A percentile compares a stretch with the other conserved stretches of the same genome.
Evolutionary conservation across 257 asterid genomes (phyloP).

Genomic region (Fraxinus pennsylvanica): DNA sequence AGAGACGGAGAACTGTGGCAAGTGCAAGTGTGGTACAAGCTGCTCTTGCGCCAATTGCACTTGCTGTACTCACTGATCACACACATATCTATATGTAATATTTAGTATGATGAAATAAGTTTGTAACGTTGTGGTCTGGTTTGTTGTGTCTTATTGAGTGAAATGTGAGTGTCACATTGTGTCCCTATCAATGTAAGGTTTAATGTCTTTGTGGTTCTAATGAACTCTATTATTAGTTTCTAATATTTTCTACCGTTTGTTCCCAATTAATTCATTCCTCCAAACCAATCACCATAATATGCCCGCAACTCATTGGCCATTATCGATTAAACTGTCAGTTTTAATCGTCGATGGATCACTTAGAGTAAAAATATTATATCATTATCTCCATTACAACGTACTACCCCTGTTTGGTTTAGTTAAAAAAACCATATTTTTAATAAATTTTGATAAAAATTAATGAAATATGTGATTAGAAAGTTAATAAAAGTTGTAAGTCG

Average conservation of each 20-base stretch:
- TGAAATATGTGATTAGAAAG: too few relatives aligned
- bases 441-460: too few relatives aligned
- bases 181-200: background rate
- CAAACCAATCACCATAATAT: too few relatives aligned
- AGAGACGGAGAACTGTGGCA: constrained; percentile 32
- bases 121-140: background rate
- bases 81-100: background rate
- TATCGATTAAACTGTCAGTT: too few relatives aligned
- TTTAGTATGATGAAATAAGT: background rate
- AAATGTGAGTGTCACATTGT: background rate
- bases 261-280: background rate
- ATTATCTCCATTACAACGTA: too few relatives aligned
- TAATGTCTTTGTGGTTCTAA: background rate
- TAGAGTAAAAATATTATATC: too few relatives aligned
- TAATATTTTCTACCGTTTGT: background rate
- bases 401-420: too few relatives aligned
- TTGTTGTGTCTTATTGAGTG: background rate
- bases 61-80: constrained; percentile 24
- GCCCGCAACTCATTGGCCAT: too few relatives aligned
- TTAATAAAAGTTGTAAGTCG: too few relatives aligned
- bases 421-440: too few relatives aligned
- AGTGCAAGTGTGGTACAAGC: constrained; percentile 44
- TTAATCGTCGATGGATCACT: too few relatives aligned
- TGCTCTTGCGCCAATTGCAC: constrained; percentile 38
- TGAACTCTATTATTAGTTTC: background rate